phyloP scores from a whole-genome alignment of 805 yeast genomes.

The Blastobotrys americana region DNA sequence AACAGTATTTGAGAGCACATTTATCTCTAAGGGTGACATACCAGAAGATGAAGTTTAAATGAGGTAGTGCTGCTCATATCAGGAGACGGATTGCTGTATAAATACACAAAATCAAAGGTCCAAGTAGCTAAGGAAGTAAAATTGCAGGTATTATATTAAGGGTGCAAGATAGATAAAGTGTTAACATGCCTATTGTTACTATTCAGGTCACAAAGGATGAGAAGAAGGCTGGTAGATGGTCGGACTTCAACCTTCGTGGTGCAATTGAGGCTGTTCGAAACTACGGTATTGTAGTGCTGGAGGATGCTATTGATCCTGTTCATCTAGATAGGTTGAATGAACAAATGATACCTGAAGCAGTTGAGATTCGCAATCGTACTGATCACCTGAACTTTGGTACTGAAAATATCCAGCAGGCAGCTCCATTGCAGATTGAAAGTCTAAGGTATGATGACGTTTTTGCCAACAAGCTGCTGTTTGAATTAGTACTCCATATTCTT shows the following conservation, averaged over 20 bases:
- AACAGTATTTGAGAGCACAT: too few species aligned
- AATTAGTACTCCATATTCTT: conserved; percentile 11
- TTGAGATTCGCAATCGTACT: conserved; percentile 3
- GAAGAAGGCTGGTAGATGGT: conserved; percentile 10
- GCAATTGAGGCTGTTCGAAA: conserved; percentile 11
- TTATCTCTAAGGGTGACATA: too few species aligned
- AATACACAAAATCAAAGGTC: too few species aligned
- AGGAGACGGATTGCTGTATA: too few species aligned
- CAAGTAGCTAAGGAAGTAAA: too few species aligned
- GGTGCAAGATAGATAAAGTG: too few species aligned
- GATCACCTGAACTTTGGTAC: conserved; percentile 14
- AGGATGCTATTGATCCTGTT: conserved; percentile 11
- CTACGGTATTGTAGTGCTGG: conserved; percentile 14
- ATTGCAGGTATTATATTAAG: too few species aligned
- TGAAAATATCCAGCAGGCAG: conserved; percentile 17
- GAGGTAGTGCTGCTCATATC: too few species aligned
- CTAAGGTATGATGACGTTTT: conserved; percentile 11
- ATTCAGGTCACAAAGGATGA: conserved; percentile 9
- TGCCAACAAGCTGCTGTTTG: conserved; percentile 12
- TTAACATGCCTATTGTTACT: conserved; percentile 1
- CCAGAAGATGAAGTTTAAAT: too few species aligned
- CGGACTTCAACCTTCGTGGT: conserved; percentile 7
- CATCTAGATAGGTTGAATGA: conserved; percentile 14
- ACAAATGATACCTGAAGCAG: conserved; percentile 12
- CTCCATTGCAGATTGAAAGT: conserved; percentile 11